These are phyloP conservation scores for Hymenoscyphus infarciens DNA, from an alignment of 2,329 filamentous ascomycete genomes.

Conservation along the genomic window DNA sequence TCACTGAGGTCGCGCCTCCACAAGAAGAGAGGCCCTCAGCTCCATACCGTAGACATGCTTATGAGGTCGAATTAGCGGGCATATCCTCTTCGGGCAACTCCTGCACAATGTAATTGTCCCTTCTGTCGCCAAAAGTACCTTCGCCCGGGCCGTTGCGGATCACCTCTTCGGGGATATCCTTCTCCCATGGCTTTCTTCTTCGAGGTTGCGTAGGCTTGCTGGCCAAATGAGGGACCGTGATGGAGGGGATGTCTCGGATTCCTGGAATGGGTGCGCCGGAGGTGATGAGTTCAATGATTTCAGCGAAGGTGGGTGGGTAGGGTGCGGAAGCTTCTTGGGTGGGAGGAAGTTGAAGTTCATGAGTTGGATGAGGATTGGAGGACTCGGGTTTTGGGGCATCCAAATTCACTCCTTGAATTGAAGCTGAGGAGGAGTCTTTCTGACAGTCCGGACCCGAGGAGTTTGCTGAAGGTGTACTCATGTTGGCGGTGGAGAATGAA, in stretches of 20 bases:
- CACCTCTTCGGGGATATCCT: conserved; percentile 38
- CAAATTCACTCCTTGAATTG: neutral
- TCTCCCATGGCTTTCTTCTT: conserved; percentile 76
- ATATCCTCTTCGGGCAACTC: conserved; percentile 27
- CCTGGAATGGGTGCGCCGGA: conserved; percentile 80
- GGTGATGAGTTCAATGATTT: conserved; percentile 82
- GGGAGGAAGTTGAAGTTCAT: conserved; percentile 7
- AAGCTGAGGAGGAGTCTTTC: neutral
- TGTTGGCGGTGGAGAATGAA: conserved; percentile 10
- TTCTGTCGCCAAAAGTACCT: conserved; percentile 33
- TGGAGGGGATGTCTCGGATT: conserved; percentile 82
- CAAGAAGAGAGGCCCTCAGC: neutral
- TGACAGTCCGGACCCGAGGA: conserved; percentile 6
- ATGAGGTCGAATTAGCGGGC: neutral
- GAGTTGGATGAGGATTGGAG: neutral
- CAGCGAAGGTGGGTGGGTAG: conserved; percentile 79
- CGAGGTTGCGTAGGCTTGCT: conserved; percentile 32
- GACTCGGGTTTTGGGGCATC: neutral
- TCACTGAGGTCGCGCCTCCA: neutral
- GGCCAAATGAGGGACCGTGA: conserved; percentile 65
- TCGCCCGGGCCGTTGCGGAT: conserved; percentile 34
- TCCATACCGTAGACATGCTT: neutral
- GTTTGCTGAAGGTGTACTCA: conserved; percentile 8
- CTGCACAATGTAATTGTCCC: conserved; percentile 28
- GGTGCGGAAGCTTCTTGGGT: conserved; percentile 44